phyloP scores from a whole-genome alignment of 1,284 basidiomycete species.

The Cutaneotrichosporon daszewskae region DNA sequence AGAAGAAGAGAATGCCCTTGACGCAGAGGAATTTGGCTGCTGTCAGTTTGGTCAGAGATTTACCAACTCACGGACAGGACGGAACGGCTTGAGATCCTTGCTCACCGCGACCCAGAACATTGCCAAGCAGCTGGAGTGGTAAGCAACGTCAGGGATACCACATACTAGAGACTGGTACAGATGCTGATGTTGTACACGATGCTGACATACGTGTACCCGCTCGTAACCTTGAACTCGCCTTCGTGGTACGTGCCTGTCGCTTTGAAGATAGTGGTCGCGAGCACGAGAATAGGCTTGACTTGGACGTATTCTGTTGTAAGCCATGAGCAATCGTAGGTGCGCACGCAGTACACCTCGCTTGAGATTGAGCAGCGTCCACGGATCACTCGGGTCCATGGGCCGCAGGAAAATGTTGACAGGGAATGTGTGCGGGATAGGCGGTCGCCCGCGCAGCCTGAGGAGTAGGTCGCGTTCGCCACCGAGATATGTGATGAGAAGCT shows the following conservation, averaged over 20 bases:
- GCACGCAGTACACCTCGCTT: conserved; percentile 90
- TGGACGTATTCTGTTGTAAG: conserved; percentile 80
- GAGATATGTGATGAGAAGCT: conserved; percentile 74
- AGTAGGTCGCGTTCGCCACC: conserved; percentile 90
- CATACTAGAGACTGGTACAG: conserved; percentile 47
- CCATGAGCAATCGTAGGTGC: conserved; percentile 35
- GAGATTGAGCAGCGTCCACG: conserved; percentile 86
- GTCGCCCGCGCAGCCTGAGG: conserved; percentile 82
- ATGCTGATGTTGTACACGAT: conserved; percentile 62
- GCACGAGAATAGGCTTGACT: conserved; percentile 83
- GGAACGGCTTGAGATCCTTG: conserved; percentile 78
- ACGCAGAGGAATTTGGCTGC: conserved; percentile 95
- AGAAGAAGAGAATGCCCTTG: conserved; percentile 96
- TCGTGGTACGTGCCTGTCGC: conserved; percentile 82
- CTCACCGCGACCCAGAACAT: conserved; percentile 91
- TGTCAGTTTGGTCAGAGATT: background rate
- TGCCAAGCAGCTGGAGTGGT: conserved; percentile 76
- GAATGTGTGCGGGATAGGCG: conserved; percentile 78
- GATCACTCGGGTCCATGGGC: conserved; percentile 80
- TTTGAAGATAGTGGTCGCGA: conserved; percentile 80
- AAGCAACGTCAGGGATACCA: conserved; percentile 58
- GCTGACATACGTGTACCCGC: conserved; percentile 88
- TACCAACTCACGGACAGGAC: conserved; percentile 52
- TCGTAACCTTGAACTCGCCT: conserved; percentile 72
- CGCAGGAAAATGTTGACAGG: conserved; percentile 69